Conservation (phyloP, 1,284 basidiomycete genomes). For the Exobasidium rhododendri region DNA sequence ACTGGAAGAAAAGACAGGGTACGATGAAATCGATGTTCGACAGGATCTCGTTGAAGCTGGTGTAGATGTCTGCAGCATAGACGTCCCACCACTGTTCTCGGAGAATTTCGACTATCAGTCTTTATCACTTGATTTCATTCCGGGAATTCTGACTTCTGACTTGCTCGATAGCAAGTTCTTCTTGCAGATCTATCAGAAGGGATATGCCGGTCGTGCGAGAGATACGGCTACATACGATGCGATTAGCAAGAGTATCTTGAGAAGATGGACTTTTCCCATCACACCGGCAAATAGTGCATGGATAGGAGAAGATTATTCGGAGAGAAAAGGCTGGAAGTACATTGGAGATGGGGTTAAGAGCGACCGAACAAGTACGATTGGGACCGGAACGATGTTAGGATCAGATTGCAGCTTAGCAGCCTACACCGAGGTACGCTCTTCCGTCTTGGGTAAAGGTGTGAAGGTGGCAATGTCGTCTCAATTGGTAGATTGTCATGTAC, state of each 20-base stretch:
- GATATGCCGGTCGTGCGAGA: conserved; percentile 45
- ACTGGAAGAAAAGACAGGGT: conserved; percentile 13
- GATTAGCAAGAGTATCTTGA: conserved; percentile 73
- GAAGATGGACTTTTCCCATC: conserved; percentile 88
- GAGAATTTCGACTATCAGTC: conserved; percentile 98
- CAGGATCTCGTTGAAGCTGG: conserved; percentile 83
- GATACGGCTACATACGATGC: conserved; percentile 46
- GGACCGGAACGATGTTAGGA: conserved; percentile 1
- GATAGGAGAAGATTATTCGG: conserved; percentile 8
- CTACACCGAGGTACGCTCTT: conserved; percentile 60
- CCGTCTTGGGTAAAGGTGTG: conserved; percentile 74
- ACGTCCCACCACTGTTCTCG: conserved; percentile 92
- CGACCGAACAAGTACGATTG: conserved; percentile 23
- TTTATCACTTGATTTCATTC: conserved; percentile 86
- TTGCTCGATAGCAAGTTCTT: conserved; percentile 91
- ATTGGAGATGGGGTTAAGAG: conserved; percentile 33
- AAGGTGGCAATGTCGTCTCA: conserved; percentile 60
- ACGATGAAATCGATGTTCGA: conserved; percentile 69
- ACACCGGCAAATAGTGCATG: conserved; percentile 77
- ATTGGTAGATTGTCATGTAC: conserved; percentile 41
- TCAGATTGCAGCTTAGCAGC: conserved; percentile 2
- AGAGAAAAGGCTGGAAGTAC: conserved; percentile 20
- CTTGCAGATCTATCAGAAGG: conserved; percentile 62
- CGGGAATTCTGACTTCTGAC: conserved; percentile 93
- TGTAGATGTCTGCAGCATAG: conserved; percentile 64